Evolutionary conservation across 768 basidiomycete species (phyloP).

Genomic region (Epithele typhae): DNA sequence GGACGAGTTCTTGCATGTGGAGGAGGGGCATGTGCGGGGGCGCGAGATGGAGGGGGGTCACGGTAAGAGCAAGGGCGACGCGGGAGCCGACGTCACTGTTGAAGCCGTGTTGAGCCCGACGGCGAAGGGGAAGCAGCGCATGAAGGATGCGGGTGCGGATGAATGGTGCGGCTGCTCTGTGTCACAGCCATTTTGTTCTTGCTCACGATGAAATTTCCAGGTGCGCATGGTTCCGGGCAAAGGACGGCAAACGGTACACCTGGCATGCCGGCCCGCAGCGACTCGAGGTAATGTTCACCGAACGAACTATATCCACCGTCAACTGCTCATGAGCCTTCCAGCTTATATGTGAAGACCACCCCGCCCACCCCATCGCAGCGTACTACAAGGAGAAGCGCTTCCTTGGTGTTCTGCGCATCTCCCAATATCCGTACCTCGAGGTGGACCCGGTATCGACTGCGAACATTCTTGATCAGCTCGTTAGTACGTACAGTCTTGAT

Average conservation of each 20-base stretch:
- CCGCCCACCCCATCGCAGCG: slow-evolving; percentile 29
- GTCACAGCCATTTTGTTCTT: too few species aligned
- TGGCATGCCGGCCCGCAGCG: slow-evolving; percentile 20
- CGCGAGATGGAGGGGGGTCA: slow-evolving; percentile 10
- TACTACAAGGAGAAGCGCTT: slow-evolving; percentile 33
- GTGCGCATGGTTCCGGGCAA: slow-evolving; percentile 21
- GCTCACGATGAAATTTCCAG: slow-evolving; percentile 8
- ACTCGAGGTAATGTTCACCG: slow-evolving; percentile 24
- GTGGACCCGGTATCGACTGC: slow-evolving; percentile 26
- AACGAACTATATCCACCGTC: not conserved
- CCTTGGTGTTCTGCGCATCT: slow-evolving; percentile 31
- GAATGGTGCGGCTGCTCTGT: too few species aligned
- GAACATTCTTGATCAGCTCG: slow-evolving; percentile 32
- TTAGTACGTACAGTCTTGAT: slow-evolving; percentile 17
- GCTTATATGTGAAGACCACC: slow-evolving; percentile 29
- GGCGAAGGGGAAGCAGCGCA: too few species aligned
- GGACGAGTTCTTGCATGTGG: slow-evolving; percentile 28
- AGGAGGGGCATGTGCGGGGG: not conserved
- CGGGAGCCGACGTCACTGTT: too few species aligned
- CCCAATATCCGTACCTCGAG: slow-evolving; percentile 33
- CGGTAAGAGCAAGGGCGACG: not conserved
- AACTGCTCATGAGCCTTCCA: slow-evolving; percentile 2
- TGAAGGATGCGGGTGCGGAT: too few species aligned
- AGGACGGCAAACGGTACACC: slow-evolving; percentile 25
- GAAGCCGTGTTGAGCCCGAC: too few species aligned